These are phyloP conservation scores for Tylopilus subfusipes DNA, from an alignment of 768 basidiomycete genomes.

Conservation along the genomic window DNA sequence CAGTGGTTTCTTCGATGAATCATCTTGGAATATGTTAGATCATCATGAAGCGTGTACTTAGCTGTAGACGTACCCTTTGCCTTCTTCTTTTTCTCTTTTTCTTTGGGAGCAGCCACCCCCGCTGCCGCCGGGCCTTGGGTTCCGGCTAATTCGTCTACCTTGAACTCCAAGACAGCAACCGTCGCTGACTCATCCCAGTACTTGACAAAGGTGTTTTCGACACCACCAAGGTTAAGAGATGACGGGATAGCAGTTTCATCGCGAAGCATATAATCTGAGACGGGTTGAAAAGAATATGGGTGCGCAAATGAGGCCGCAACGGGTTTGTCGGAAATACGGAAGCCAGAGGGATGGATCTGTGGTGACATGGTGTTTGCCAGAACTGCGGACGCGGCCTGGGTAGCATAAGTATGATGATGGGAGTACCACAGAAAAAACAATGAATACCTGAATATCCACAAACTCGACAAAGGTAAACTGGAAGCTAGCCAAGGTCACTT, in stretches of 20 bases:
- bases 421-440: neutral
- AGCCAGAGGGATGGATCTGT: constrained; percentile 86
- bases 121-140: constrained; percentile 28
- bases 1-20: constrained; percentile 35
- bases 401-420: constrained; percentile 9
- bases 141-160: constrained; percentile 57
- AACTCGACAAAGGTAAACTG: constrained; percentile 96
- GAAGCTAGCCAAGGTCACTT: constrained; percentile 81
- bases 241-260: constrained; percentile 76
- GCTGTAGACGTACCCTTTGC: constrained; percentile 40
- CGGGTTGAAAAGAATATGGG: constrained; percentile 82
- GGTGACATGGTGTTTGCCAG: constrained; percentile 86
- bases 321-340: constrained; percentile 84
- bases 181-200: constrained; percentile 93
- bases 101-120: constrained; percentile 55
- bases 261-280: constrained; percentile 67
- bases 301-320: constrained; percentile 93
- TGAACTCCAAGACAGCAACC: constrained; percentile 71
- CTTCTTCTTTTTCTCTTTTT: constrained; percentile 57
- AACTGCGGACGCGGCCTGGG: constrained; percentile 75
- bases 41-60: neutral
- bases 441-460: constrained; percentile 68
- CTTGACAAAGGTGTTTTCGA: constrained; percentile 68
- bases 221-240: constrained; percentile 64
- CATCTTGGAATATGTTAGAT: constrained; percentile 28